A percentile compares a stretch with the other conserved stretches of the same genome.
These are phyloP conservation scores for Apiotrichum laibachii DNA, from an alignment of 1,284 basidiomycete genomes.

Conservation along the genomic window DNA sequence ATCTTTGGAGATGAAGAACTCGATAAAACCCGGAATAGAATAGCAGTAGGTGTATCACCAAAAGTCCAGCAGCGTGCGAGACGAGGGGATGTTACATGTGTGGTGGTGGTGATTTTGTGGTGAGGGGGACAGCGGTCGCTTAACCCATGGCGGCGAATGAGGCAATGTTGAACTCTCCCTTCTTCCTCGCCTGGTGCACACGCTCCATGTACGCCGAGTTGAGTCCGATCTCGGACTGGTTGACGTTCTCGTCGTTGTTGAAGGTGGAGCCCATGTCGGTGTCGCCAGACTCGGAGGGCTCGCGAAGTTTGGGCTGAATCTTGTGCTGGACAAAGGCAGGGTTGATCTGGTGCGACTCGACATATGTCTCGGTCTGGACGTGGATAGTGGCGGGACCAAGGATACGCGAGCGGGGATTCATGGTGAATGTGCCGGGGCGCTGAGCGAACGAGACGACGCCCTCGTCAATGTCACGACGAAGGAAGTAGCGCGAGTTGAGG, in stretches of 20 bases:
- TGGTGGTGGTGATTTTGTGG: background rate
- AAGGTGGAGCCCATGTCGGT: conserved; percentile 10
- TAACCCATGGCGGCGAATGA: conserved; percentile 17
- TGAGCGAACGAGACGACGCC: conserved; percentile 5
- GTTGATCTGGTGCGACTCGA: conserved; percentile 26
- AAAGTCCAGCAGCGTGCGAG: background rate
- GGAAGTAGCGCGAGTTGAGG: conserved; percentile 27
- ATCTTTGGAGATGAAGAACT: background rate
- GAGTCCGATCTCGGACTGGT: conserved; percentile 19
- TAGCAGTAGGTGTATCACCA: background rate
- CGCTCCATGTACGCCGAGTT: conserved; percentile 20
- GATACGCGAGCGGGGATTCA: conserved; percentile 7
- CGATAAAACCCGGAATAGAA: background rate
- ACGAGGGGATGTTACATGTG: background rate
- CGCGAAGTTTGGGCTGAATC: conserved; percentile 23
- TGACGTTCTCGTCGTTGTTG: conserved; percentile 8
- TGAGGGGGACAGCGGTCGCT: background rate
- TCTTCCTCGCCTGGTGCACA: conserved; percentile 4
- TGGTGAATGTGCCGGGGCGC: conserved; percentile 20
- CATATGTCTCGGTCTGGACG: conserved; percentile 33
- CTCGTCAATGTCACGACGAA: conserved; percentile 18
- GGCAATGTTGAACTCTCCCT: conserved; percentile 8
- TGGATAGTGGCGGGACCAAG: conserved; percentile 26
- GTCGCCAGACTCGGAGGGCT: conserved; percentile 17
- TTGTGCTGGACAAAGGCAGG: conserved; percentile 15